phyloP scores from a whole-genome alignment of 2,329 filamentous ascomycete genomes.

The Raffaelea albimanens region DNA sequence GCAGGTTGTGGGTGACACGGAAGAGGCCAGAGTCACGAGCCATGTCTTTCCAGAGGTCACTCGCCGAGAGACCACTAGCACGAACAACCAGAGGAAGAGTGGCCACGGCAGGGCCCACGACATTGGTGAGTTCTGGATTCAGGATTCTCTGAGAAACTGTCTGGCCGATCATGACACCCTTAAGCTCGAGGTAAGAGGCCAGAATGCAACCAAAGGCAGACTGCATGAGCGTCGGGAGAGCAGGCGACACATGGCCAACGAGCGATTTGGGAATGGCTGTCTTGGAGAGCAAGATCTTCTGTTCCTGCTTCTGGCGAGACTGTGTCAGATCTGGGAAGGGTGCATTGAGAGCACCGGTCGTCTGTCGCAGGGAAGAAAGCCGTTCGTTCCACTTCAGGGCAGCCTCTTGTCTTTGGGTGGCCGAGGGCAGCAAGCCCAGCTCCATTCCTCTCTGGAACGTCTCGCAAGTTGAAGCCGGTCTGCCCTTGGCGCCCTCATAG shows the following conservation, averaged over 20 bases:
- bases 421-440: conserved; percentile 14
- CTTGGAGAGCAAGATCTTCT: conserved; percentile 7
- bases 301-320: conserved; percentile 14
- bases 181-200: conserved; percentile 14
- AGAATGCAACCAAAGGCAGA: conserved; percentile 17
- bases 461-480: conserved; percentile 3
- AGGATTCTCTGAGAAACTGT: conserved; percentile 16
- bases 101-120: conserved; percentile 17
- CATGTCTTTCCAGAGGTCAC: conserved; percentile 12
- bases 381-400: conserved; percentile 11
- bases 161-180: conserved; percentile 15
- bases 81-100: conserved; percentile 15
- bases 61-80: conserved; percentile 6
- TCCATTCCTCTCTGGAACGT: conserved; percentile 14
- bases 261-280: background rate
- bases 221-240: conserved; percentile 11
- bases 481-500: background rate
- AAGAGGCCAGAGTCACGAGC: conserved; percentile 7
- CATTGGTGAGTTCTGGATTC: conserved; percentile 14
- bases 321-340: conserved; percentile 16
- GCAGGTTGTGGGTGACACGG: conserved; percentile 11
- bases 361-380: conserved; percentile 8
- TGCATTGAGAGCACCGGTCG: conserved; percentile 13
- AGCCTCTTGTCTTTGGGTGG: conserved; percentile 12
- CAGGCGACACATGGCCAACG: background rate